phyloP scores from a whole-genome alignment of 1,139 yeast species.

The Zygosaccharomyces sapae region DNA sequence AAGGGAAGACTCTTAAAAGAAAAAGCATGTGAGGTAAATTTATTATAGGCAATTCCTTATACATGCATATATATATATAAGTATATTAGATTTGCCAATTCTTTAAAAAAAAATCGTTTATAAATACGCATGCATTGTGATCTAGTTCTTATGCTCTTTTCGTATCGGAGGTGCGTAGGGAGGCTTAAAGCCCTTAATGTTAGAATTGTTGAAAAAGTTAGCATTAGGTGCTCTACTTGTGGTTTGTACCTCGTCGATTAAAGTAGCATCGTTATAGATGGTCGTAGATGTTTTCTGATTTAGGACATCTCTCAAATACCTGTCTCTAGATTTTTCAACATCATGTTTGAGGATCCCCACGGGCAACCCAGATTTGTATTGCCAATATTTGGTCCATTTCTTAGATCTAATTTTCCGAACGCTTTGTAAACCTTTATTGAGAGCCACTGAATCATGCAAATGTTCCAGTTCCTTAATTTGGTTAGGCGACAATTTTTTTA shows the following conservation, averaged over 20 bases:
- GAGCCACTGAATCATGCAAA: conserved; percentile 37
- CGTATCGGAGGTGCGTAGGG: conserved; percentile 35
- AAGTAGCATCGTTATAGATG: conserved; percentile 34
- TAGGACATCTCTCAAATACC: conserved; percentile 29
- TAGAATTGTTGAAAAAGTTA: conserved; percentile 43
- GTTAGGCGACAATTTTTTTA: conserved; percentile 28
- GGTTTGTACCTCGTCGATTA: conserved; percentile 36
- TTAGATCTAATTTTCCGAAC: conserved; percentile 32
- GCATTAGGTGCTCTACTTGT: conserved; percentile 44
- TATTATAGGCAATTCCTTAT: background rate
- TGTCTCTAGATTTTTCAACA: conserved; percentile 24
- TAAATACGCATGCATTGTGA: background rate
- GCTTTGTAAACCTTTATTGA: conserved; percentile 34
- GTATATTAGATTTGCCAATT: background rate
- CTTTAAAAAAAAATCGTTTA: background rate
- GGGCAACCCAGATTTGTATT: conserved; percentile 38
- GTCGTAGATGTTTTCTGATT: conserved; percentile 30
- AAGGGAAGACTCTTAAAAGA: too few relatives aligned
- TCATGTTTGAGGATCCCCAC: conserved; percentile 33
- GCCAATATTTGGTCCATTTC: conserved; percentile 42
- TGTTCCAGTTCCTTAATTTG: conserved; percentile 38
- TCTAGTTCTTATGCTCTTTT: background rate
- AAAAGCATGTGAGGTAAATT: background rate
- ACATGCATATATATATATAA: background rate
- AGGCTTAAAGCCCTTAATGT: conserved; percentile 42